Conservation (phyloP, 306 rosid species). For the Cucurbita argyrosperma region DNA sequence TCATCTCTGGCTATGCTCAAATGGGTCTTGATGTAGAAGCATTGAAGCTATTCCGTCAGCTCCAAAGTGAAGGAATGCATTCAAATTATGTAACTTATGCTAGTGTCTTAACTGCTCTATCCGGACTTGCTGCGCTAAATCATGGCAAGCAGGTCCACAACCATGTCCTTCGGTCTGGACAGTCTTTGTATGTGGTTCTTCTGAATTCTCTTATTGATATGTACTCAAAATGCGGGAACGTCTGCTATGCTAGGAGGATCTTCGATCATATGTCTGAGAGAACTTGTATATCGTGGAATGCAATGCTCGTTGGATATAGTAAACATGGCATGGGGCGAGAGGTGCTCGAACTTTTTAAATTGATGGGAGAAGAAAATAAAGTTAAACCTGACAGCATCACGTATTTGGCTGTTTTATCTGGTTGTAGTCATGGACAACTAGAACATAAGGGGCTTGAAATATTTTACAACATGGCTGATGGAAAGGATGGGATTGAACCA, state of each 20-base stretch:
- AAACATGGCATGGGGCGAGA: constrained; percentile 83
- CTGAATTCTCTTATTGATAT: constrained; percentile 77
- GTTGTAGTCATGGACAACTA: constrained; percentile 82
- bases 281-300: constrained; percentile 79
- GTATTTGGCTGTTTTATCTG: constrained; percentile 67
- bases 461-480: constrained; percentile 43
- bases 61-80: constrained; percentile 63
- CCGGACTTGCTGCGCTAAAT: constrained; percentile 79
- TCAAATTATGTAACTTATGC: constrained; percentile 74
- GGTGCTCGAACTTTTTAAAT: constrained; percentile 54
- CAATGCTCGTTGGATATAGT: constrained; percentile 75
- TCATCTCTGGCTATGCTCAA: constrained; percentile 84
- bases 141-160: constrained; percentile 81
- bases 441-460: constrained; percentile 58
- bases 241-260: constrained; percentile 47
- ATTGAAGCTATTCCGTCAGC: constrained; percentile 42
- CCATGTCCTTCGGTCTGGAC: constrained; percentile 46
- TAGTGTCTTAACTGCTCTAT: constrained; percentile 59
- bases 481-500: constrained; percentile 38
- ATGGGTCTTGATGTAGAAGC: constrained; percentile 70
- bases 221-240: constrained; percentile 89
- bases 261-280: constrained; percentile 59
- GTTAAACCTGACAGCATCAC: constrained; percentile 64
- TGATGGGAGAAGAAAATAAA: constrained; percentile 50
- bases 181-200: constrained; percentile 55